phyloP scores from a whole-genome alignment of 352 stramenopile species.

The Globisporangium carolinianum region DNA sequence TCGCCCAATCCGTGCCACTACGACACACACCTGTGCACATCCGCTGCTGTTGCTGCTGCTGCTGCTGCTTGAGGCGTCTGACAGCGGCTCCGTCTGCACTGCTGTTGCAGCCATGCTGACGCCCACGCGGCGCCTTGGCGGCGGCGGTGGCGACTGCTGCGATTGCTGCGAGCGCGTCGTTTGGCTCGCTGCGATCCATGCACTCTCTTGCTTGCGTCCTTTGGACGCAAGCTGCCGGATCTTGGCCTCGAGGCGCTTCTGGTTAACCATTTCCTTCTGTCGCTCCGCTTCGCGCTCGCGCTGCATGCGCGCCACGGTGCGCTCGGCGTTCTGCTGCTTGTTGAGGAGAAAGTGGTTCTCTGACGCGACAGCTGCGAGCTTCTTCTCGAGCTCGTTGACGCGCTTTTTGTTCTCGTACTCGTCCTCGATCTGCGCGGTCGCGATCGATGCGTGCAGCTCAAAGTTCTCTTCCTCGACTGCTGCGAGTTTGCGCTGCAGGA shows the following conservation, averaged over 20 bases:
- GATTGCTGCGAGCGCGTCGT: conserved; percentile 16
- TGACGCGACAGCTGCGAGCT: conserved; percentile 47
- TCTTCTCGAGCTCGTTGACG: conserved; percentile 31
- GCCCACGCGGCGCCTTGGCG: conserved; percentile 10
- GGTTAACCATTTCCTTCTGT: conserved; percentile 36
- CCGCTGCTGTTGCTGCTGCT: too few relatives aligned
- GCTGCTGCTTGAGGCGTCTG: neutral
- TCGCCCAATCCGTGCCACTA: too few relatives aligned
- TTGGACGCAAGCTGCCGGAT: conserved; percentile 45
- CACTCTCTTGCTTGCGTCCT: conserved; percentile 51
- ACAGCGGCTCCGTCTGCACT: conserved; percentile 28
- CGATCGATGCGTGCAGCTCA: conserved; percentile 46
- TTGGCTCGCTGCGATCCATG: conserved; percentile 43
- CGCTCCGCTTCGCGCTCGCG: conserved; percentile 39
- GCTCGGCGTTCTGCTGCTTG: conserved; percentile 54
- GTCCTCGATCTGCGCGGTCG: conserved; percentile 43
- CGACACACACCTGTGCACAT: conserved; percentile 7
- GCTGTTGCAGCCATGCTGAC: conserved; percentile 6
- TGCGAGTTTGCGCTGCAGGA: conserved; percentile 36
- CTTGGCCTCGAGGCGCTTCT: conserved; percentile 62
- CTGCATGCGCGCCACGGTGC: conserved; percentile 36
- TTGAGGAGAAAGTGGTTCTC: conserved; percentile 41
- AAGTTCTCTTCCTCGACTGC: conserved; percentile 60
- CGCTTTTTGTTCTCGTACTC: conserved; percentile 32
- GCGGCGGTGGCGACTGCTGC: conserved; percentile 18